Base-by-base conservation (phyloP, 2,329 filamentous ascomycete species). In the Verticillium dahliae region DNA sequence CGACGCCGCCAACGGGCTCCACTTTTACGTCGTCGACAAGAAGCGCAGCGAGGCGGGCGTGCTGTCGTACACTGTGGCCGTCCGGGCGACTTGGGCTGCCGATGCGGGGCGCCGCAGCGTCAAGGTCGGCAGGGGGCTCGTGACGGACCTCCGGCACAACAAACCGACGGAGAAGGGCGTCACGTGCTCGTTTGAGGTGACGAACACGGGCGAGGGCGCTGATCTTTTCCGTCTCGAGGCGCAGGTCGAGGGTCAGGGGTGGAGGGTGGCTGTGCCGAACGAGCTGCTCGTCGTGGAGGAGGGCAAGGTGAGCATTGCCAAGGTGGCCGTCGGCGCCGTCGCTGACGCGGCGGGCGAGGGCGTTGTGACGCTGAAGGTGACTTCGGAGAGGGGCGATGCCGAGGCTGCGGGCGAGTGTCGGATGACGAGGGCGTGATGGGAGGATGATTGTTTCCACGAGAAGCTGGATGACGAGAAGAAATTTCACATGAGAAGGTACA, bases 201-300 rank as follows among this genome's bases (percentile, higher is more conserved):
- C 71, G 61, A 84, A 83, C 65, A 78, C 74, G 0, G 80, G 80
- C 2, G 65, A 56, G 35, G 62, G 11, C 65, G 66, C 6, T 54
- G 80, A 83, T 56, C 76, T 83, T 34, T 83, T 79, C 69, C 72
- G 80, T 11, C 68, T 83, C n/a, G 73, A 69, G 18, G 79, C 78
- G 1, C 65, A 71, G 57, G 73, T 82, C 3, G 72, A 77, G 6
- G 76, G 75, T 13, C 68, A 73, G 2, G 81, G 81, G 0, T 83
- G 80, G 81, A 71, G 69, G 9, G 76, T 79, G 1, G 77, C 73
- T 60, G 60, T 83, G 15, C 72, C 74, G 11, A 79, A 78, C 58
- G 72, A 70, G 4, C 62, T 80, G 38, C 74, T 78, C 7, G 69
- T 73, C 1, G 79, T 76, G 0, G 70, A 74, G 58, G 58, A 31